A percentile compares a stretch with the other conserved stretches of the same genome.
phyloP scores from a whole-genome alignment of 2,329 filamentous ascomycete genomes.

The Monosporascus sp. region DNA sequence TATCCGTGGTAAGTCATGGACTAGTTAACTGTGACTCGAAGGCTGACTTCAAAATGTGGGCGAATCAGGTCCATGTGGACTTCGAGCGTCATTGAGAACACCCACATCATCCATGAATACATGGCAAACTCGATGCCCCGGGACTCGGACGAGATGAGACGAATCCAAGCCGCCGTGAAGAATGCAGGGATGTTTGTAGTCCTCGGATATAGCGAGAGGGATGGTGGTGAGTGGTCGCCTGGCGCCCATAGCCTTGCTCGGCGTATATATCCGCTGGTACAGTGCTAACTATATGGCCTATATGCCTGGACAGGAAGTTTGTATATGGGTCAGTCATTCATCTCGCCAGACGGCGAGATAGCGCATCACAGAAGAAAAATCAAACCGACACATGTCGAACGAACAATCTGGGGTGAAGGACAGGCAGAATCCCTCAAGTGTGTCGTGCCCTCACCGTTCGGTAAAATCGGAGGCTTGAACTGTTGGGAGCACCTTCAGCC shows the following conservation, averaged over 20 bases:
- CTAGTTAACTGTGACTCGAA: slow-evolving; percentile 1
- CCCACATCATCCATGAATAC: slow-evolving; percentile 31
- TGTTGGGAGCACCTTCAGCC: slow-evolving; percentile 55
- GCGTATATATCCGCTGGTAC: no score
- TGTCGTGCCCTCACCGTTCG: slow-evolving; percentile 44
- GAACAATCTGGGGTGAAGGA: slow-evolving; percentile 48
- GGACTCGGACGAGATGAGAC: slow-evolving; percentile 38
- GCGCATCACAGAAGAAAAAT: slow-evolving; percentile 44
- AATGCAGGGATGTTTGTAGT: slow-evolving; percentile 41
- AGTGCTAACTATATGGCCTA: neutral
- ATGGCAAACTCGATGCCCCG: slow-evolving; percentile 28
- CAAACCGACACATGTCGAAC: slow-evolving; percentile 45
- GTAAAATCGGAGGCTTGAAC: slow-evolving; percentile 47
- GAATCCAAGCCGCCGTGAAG: slow-evolving; percentile 34
- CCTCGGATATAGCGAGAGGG: slow-evolving; percentile 45
- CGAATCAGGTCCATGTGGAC: slow-evolving; percentile 31
- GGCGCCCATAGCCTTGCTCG: no score
- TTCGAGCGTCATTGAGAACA: slow-evolving; percentile 35
- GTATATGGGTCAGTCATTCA: slow-evolving; percentile 47
- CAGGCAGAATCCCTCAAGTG: slow-evolving; percentile 50
- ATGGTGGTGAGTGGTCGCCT: slow-evolving; percentile 20
- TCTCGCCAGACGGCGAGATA: slow-evolving; percentile 40
- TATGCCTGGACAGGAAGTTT: slow-evolving; percentile 23
- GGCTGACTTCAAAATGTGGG: slow-evolving; percentile 21
- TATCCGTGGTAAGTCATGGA: slow-evolving; percentile 40